Evolutionary conservation across 306 rosid species (phyloP), one percentile per base, ranked within the genome.

Genomic region (Acacia crassicarpa): DNA sequence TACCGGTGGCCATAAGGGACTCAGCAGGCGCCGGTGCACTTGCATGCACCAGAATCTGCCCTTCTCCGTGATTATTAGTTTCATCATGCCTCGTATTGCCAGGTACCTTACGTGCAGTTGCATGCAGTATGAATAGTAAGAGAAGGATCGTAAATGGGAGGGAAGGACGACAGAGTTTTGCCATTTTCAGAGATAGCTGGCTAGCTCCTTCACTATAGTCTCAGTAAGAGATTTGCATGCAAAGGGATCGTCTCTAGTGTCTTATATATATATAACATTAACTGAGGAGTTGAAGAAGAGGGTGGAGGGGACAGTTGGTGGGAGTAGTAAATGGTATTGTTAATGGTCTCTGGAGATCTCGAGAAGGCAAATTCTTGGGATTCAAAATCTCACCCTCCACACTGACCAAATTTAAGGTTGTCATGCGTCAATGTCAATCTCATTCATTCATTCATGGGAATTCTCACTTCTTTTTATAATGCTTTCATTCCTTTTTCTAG

Each of bases 301-400:
- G 85, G 51, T 20, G 54, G 20, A 69, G 49, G 89, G 79, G 89
- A 75, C 93, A 1, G 97, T 91, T 94, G 93, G 74, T 92, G 93
- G 74, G 90, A 78, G 87, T 27, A 87, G 87, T 91, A 83, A 93
- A 89, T 79, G 84, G 23, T 22, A 20, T 27, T 67, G 46, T 0
- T 89, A 74, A 72, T 44, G 68, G 53, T 83, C 86, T 89, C 86
- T 72, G 35, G 72, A 68, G 53, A 62, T 85, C 87, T 91, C 87
- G 92, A 88, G 11, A 80, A 88, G 35, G 58, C 85, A 71, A 83
- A 88, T 78, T 80, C 79, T 66, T 82, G 48, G 40, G 67, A 58
- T 75, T 85, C 67, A 77, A 17, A 5, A 51, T 51, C 58, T 1
- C 58, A 17, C 20, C 20, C 58, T 20, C 6, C n/a, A 51, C 58